These are phyloP conservation scores for Neoascochyta sp. DNA, from an alignment of 2,329 filamentous ascomycete genomes.

Conservation along the genomic window DNA sequence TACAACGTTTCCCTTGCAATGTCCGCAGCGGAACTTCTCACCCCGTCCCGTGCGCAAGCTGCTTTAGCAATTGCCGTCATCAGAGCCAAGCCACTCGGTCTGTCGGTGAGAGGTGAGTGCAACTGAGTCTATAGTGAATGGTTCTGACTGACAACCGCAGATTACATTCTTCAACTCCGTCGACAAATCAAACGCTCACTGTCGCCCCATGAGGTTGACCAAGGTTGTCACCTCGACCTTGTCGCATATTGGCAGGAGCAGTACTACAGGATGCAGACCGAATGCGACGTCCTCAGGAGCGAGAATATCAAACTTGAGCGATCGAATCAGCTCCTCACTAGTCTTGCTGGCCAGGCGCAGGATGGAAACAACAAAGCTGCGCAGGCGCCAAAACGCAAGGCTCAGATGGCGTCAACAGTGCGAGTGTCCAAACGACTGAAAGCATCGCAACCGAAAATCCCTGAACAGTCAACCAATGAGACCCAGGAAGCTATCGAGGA, in stretches of 20 bases:
- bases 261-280: conserved; percentile 19
- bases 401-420: conserved; percentile 6
- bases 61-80: conserved; percentile 38
- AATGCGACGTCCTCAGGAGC: conserved; percentile 18
- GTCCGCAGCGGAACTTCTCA: conserved; percentile 1
- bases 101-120: conserved; percentile 31
- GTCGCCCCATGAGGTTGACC: conserved; percentile 17
- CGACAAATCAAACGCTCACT: conserved; percentile 27
- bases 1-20: no score
- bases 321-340: conserved; percentile 20
- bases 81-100: conserved; percentile 36
- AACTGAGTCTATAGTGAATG: background rate
- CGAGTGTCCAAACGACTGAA: conserved; percentile 16
- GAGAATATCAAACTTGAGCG: conserved; percentile 27
- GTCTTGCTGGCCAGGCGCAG: conserved; percentile 1
- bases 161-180: conserved; percentile 35
- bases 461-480: conserved; percentile 7
- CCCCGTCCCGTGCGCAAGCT: conserved; percentile 25
- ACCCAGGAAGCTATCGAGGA: conserved; percentile 23
- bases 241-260: conserved; percentile 39
- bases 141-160: conserved; percentile 11
- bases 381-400: conserved; percentile 19
- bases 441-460: conserved; percentile 4
- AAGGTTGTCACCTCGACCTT: conserved; percentile 38
- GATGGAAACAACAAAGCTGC: conserved; percentile 2